A percentile compares a stretch with the other conserved stretches of the same genome.
Evolutionary conservation across 1,284 basidiomycete species (phyloP).

Genomic region (Phellopilus nigrolimitatus): DNA sequence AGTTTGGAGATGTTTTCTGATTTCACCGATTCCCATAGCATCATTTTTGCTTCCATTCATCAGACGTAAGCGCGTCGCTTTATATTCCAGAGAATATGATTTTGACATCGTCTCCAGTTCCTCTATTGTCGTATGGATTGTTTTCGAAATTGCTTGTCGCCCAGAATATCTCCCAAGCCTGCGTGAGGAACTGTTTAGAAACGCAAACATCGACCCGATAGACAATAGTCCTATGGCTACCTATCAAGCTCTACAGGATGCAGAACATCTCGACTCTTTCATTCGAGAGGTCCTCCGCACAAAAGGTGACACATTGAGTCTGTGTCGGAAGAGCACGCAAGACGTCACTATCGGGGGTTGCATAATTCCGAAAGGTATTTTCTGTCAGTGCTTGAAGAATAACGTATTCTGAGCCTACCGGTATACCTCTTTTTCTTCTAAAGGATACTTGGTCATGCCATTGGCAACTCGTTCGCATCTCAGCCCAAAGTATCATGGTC

Average conservation of each 20-base stretch:
- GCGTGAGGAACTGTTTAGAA: slow-evolving; percentile 24
- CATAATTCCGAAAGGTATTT: slow-evolving; percentile 34
- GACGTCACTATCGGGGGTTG: slow-evolving; percentile 31
- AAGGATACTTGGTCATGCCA: slow-evolving; percentile 29
- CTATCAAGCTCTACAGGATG: slow-evolving; percentile 29
- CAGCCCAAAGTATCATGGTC: slow-evolving; percentile 28
- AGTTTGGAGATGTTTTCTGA: not conserved
- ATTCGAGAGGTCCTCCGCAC: slow-evolving; percentile 37
- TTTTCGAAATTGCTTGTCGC: slow-evolving; percentile 25
- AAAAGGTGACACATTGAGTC: slow-evolving; percentile 34
- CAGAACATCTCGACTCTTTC: slow-evolving; percentile 32
- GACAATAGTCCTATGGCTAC: slow-evolving; percentile 27
- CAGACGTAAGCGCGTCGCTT: no score
- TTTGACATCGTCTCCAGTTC: slow-evolving; percentile 26
- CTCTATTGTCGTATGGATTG: slow-evolving; percentile 33
- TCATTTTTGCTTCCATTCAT: slow-evolving; percentile 10
- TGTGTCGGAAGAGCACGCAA: slow-evolving; percentile 29
- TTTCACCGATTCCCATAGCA: not conserved
- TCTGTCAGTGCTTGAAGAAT: no score
- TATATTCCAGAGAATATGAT: not conserved
- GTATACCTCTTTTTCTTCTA: no score
- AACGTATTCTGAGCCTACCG: no score
- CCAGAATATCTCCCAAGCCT: slow-evolving; percentile 24
- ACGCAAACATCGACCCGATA: slow-evolving; percentile 27
- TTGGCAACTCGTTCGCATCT: slow-evolving; percentile 32